Conservation (phyloP, 2,329 filamentous ascomycete genomes). For the Calonectria montana region DNA sequence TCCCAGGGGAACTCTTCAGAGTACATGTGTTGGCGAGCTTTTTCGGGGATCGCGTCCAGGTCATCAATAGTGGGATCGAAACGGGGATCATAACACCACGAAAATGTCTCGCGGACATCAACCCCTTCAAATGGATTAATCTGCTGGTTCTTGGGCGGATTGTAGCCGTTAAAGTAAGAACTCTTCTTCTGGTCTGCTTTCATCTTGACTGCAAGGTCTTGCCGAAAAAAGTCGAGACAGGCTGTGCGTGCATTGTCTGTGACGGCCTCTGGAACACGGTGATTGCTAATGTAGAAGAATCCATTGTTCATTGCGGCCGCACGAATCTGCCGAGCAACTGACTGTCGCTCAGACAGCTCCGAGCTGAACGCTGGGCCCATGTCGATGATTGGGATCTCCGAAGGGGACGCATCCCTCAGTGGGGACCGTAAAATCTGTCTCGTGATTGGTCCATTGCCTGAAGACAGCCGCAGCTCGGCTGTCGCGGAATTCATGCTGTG, state of each 20-base stretch:
- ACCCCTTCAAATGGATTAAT: background rate
- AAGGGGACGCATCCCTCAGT: background rate
- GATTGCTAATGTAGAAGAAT: slow-evolving; percentile 14
- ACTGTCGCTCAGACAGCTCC: background rate
- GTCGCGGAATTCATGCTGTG: background rate
- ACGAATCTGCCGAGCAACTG: slow-evolving; percentile 1
- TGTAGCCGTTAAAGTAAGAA: slow-evolving; percentile 2
- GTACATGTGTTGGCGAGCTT: background rate
- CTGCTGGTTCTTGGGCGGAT: background rate
- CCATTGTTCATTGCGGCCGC: slow-evolving; percentile 2
- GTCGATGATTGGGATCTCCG: slow-evolving; percentile 17
- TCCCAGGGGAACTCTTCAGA: background rate
- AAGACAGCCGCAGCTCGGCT: background rate
- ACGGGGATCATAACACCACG: background rate
- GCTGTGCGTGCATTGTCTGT: background rate
- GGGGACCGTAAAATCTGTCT: background rate
- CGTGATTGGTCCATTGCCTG: background rate
- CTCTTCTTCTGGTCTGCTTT: background rate
- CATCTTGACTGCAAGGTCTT: background rate
- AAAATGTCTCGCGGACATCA: slow-evolving; percentile 5
- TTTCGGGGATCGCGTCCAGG: background rate
- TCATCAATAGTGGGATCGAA: background rate
- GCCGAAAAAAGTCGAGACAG: slow-evolving; percentile 9
- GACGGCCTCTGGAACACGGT: background rate
- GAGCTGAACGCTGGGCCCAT: background rate